A percentile compares a stretch with the other conserved stretches of the same genome.
Evolutionary conservation across 192 early-diverging fungal genomes (phyloP).

Genomic region (Rhizophagus sp.): DNA sequence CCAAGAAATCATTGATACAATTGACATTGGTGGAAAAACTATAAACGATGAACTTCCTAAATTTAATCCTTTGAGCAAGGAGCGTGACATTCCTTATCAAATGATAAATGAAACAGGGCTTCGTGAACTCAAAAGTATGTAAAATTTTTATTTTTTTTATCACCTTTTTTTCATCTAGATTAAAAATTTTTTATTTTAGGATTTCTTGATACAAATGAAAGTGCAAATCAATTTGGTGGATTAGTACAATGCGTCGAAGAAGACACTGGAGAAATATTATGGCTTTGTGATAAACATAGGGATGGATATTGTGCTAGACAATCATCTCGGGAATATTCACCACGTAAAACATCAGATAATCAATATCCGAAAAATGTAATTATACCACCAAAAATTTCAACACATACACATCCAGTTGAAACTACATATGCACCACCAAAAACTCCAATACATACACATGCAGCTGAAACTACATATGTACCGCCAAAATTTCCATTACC

Average conservation of each 20-base stretch:
- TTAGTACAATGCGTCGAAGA: neutral
- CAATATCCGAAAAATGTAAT: too few relatives aligned
- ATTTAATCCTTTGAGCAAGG: neutral
- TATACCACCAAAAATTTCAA: too few relatives aligned
- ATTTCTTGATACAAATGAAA: neutral
- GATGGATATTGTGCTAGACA: neutral
- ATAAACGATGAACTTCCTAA: neutral
- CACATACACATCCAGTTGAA: too few relatives aligned
- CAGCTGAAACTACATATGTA: too few relatives aligned
- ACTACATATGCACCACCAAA: too few relatives aligned
- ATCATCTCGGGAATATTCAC: too few relatives aligned
- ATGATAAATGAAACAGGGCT: neutral
- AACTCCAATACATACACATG: too few relatives aligned
- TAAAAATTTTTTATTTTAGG: neutral
- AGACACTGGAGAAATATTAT: neutral
- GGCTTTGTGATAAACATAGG: neutral
- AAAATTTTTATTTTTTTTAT: neutral
- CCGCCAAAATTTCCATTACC: too few relatives aligned
- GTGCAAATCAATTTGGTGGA: neutral
- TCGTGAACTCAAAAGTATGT: neutral
- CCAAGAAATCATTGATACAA: neutral
- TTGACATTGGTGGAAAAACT: neutral
- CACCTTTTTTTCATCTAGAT: neutral
- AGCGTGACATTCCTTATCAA: neutral
- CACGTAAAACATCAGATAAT: too few relatives aligned